phyloP scores from a whole-genome alignment of 2,329 filamentous ascomycete species.

The Colletotrichum tropicicola region DNA sequence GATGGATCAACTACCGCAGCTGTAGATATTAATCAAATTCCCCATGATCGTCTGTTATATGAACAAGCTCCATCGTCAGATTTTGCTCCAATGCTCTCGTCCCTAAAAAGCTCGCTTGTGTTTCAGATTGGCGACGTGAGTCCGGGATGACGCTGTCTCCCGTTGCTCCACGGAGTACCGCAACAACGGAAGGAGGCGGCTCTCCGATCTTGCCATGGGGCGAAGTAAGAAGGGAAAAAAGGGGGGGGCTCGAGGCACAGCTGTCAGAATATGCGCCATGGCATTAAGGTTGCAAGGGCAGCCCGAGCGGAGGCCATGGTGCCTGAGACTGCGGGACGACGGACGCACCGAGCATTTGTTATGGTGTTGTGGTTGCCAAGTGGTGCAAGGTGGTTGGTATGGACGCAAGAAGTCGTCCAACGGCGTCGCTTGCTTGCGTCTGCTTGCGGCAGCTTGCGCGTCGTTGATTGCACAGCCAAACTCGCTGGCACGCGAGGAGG shows the following conservation, averaged over 20 bases:
- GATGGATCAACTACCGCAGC: constrained; percentile 6
- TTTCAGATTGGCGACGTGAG: constrained; percentile 26
- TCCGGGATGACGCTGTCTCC: constrained; percentile 19
- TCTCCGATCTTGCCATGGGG: constrained; percentile 4
- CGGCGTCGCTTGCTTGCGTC: neutral
- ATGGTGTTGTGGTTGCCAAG: neutral
- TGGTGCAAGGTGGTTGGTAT: neutral
- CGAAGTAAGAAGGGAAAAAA: neutral
- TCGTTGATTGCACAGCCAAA: neutral
- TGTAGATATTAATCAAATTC: constrained; percentile 21
- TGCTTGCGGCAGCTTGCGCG: neutral
- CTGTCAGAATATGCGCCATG: constrained; percentile 4
- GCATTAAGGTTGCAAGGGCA: neutral
- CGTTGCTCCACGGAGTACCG: constrained; percentile 2
- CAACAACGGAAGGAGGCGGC: constrained; percentile 1
- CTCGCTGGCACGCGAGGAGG: constrained; percentile 16
- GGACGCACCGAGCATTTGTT: neutral
- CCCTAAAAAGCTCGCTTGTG: constrained; percentile 16
- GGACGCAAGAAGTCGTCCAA: neutral
- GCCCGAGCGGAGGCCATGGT: neutral
- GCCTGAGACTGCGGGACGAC: neutral
- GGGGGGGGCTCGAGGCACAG: neutral
- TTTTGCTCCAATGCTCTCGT: constrained; percentile 23
- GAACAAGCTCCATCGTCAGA: constrained; percentile 14
- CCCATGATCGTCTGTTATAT: constrained; percentile 21